A percentile compares a stretch with the other conserved stretches of the same genome.
These are phyloP conservation scores for Cutaneotrichosporon spelunceum DNA, from an alignment of 1,284 basidiomycete species.

Conservation along the genomic window DNA sequence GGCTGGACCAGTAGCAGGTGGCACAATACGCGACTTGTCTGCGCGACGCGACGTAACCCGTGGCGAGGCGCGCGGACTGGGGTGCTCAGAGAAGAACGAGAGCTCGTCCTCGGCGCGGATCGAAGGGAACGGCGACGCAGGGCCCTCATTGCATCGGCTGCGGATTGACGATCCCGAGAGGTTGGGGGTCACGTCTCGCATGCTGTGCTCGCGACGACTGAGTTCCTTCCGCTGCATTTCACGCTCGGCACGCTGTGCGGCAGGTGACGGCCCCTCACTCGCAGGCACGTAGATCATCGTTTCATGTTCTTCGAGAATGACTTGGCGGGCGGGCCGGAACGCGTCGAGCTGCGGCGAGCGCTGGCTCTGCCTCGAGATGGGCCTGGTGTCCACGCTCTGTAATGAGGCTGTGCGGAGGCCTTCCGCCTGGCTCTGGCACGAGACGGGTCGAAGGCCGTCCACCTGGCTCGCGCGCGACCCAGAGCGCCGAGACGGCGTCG, in stretches of 20 bases:
- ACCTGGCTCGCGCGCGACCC: neutral
- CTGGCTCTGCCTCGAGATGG: neutral
- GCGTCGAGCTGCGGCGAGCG: neutral
- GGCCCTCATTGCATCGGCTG: conserved; percentile 30
- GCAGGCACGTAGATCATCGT: neutral
- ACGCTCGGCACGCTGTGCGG: conserved; percentile 4
- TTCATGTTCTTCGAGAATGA: neutral
- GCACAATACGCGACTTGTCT: neutral
- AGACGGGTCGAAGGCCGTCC: neutral
- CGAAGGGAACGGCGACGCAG: conserved; percentile 67
- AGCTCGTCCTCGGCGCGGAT: conserved; percentile 73
- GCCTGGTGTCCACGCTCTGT: neutral
- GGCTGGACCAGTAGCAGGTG: neutral
- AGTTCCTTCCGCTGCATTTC: neutral
- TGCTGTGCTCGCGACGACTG: neutral
- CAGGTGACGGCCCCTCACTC: neutral
- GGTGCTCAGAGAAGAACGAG: conserved; percentile 68
- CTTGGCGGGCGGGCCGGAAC: neutral
- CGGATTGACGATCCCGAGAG: conserved; percentile 10
- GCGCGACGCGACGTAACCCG: neutral
- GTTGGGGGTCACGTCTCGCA: neutral
- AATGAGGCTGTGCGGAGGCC: neutral
- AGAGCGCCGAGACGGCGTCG: conserved; percentile 5
- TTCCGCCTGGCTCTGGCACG: neutral
- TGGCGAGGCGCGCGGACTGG: neutral